These are phyloP conservation scores for Paulownia fortunei DNA, from an alignment of 257 asterid genomes.

Conservation along the genomic window DNA sequence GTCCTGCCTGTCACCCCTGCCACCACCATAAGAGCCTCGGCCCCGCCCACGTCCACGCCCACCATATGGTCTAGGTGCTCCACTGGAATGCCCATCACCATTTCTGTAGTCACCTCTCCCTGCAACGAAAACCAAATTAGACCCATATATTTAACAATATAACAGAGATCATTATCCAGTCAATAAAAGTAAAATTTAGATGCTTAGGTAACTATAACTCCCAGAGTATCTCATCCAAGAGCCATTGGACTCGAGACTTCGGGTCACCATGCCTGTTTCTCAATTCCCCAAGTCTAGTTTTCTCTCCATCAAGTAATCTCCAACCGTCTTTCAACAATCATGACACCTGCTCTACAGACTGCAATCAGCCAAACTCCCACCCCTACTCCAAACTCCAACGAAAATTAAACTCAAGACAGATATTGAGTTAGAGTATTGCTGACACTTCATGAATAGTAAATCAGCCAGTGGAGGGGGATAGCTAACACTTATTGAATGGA, in stretches of 20 bases:
- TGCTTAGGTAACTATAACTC: too few species aligned
- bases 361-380: too few species aligned
- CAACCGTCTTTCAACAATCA: neutral
- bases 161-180: neutral
- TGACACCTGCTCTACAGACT: too few species aligned
- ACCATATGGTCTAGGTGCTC: slow-evolving; percentile 62
- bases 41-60: slow-evolving; percentile 53
- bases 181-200: too few species aligned
- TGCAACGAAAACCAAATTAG: slow-evolving; percentile 37
- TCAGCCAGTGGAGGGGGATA: too few species aligned
- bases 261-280: too few species aligned
- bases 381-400: too few species aligned
- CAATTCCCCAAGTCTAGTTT: neutral
- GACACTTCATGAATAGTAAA: too few species aligned
- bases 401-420: too few species aligned
- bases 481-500: neutral
- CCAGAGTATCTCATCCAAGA: too few species aligned
- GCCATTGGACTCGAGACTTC: too few species aligned
- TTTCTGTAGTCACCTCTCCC: slow-evolving; percentile 81
- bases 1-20: slow-evolving; percentile 56
- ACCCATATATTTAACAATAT: neutral
- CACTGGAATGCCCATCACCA: slow-evolving; percentile 63
- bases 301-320: neutral
- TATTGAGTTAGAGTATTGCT: too few species aligned
- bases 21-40: slow-evolving; percentile 57